These are phyloP conservation scores for Apiospora malaysiana DNA, from an alignment of 2,329 filamentous ascomycete genomes.

Conservation along the genomic window DNA sequence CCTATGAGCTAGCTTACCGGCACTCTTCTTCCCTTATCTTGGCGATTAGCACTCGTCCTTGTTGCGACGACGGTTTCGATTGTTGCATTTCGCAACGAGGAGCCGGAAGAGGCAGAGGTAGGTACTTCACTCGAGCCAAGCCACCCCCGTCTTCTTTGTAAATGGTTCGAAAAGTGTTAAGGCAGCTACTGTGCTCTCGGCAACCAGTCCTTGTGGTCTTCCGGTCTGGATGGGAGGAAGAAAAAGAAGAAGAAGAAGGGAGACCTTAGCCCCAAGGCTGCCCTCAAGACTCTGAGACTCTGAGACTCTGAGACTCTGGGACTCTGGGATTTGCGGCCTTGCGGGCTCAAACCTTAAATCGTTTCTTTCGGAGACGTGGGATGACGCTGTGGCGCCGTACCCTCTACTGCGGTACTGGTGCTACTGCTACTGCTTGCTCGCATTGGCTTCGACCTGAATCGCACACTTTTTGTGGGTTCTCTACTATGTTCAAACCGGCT, in stretches of 20 bases:
- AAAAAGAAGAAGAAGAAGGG: background rate
- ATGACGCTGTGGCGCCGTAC: background rate
- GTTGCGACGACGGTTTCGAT: background rate
- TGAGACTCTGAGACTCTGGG: background rate
- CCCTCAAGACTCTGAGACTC: background rate
- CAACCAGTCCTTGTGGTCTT: background rate
- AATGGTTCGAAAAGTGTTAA: background rate
- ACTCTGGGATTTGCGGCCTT: background rate
- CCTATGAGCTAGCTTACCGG: background rate
- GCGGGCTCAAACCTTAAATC: background rate
- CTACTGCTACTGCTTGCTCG: background rate
- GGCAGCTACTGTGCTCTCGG: background rate
- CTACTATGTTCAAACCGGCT: background rate
- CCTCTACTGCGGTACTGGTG: background rate
- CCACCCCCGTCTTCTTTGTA: background rate
- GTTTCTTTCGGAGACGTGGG: background rate
- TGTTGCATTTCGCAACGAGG: background rate
- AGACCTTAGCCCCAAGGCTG: background rate
- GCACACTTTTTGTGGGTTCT: background rate
- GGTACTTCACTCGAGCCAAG: background rate
- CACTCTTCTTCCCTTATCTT: background rate
- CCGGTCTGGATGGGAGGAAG: background rate
- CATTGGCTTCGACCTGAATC: constrained; percentile 13
- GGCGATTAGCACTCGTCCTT: background rate
- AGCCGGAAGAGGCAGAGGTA: background rate